Evolutionary conservation across 169 alveolate species (phyloP).

Genomic region (Plasmodium cynomolgi): DNA sequence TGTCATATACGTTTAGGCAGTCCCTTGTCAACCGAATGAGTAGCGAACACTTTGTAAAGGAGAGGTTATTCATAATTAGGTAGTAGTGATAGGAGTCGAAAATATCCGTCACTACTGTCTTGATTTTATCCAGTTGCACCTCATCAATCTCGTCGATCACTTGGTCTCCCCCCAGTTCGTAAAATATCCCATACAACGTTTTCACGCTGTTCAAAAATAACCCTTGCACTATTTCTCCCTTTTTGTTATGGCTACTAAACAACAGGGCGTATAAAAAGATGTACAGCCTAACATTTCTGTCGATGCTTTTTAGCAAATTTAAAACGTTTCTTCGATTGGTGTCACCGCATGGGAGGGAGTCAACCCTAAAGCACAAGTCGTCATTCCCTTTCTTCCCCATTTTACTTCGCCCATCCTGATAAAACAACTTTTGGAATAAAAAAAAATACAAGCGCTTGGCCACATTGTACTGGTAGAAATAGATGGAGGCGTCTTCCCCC

Average conservation of each 20-base stretch:
- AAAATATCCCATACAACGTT: conserved; percentile 23
- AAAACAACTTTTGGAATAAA: conserved; percentile 52
- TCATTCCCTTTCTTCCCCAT: neutral
- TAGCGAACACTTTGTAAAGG: conserved; percentile 18
- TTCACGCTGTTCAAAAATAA: conserved; percentile 66
- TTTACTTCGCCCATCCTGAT: neutral
- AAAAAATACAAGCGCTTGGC: conserved; percentile 72
- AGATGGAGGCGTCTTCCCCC: conserved; percentile 59
- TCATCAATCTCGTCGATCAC: conserved; percentile 13
- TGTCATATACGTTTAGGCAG: conserved; percentile 60
- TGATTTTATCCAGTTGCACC: neutral
- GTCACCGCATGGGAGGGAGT: neutral
- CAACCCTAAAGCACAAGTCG: neutral
- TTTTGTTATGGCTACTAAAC: conserved; percentile 25
- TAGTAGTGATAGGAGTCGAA: conserved; percentile 60
- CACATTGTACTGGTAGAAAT: conserved; percentile 63
- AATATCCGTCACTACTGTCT: conserved; percentile 16
- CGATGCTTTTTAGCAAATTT: conserved; percentile 33
- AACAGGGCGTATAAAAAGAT: conserved; percentile 71
- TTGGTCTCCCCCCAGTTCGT: neutral
- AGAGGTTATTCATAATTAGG: conserved; percentile 34
- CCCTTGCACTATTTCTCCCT: conserved; percentile 16
- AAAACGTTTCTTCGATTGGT: conserved; percentile 13
- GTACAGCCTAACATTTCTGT: conserved; percentile 63
- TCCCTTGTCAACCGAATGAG: conserved; percentile 57